These are phyloP conservation scores for Hymenoscyphus linearis DNA, from an alignment of 2,329 filamentous ascomycete species.

Conservation along the genomic window DNA sequence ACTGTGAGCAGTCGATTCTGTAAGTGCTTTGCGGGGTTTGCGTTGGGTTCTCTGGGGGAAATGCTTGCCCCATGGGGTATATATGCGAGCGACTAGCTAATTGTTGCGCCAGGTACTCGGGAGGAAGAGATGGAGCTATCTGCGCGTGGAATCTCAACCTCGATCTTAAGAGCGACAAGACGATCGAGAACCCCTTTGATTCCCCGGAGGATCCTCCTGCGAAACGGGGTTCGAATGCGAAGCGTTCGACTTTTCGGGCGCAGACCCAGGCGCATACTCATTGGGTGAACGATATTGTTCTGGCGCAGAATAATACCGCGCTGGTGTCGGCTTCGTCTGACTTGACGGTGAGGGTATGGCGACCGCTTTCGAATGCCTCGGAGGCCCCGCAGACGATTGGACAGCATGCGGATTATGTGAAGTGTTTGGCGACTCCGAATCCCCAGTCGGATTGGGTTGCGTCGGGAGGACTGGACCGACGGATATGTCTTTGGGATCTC, in stretches of 20 bases:
- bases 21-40: slow-evolving; percentile 36
- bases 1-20: slow-evolving; percentile 78
- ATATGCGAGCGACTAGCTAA: slow-evolving; percentile 10
- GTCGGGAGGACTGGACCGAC: slow-evolving; percentile 87
- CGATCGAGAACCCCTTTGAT: slow-evolving; percentile 28
- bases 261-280: slow-evolving; percentile 70
- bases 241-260: slow-evolving; percentile 50
- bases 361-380: slow-evolving; percentile 61
- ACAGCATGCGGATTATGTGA: slow-evolving; percentile 93
- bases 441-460: slow-evolving; percentile 77
- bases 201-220: slow-evolving; percentile 27
- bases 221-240: slow-evolving; percentile 35
- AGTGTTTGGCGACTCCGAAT: slow-evolving; percentile 78
- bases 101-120: slow-evolving; percentile 72
- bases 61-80: not conserved
- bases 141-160: slow-evolving; percentile 91
- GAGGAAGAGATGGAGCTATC: slow-evolving; percentile 88
- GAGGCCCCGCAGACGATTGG: slow-evolving; percentile 76
- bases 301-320: slow-evolving; percentile 59
- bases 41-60: slow-evolving; percentile 3
- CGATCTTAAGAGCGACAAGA: slow-evolving; percentile 44
- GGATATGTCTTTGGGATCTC: slow-evolving; percentile 90
- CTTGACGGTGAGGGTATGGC: slow-evolving; percentile 71
- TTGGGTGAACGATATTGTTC: slow-evolving; percentile 71
- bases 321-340: slow-evolving; percentile 70